These are phyloP conservation scores for Strigomonas oncopelti DNA, from an alignment of 208 protist species.

Conservation along the genomic window DNA sequence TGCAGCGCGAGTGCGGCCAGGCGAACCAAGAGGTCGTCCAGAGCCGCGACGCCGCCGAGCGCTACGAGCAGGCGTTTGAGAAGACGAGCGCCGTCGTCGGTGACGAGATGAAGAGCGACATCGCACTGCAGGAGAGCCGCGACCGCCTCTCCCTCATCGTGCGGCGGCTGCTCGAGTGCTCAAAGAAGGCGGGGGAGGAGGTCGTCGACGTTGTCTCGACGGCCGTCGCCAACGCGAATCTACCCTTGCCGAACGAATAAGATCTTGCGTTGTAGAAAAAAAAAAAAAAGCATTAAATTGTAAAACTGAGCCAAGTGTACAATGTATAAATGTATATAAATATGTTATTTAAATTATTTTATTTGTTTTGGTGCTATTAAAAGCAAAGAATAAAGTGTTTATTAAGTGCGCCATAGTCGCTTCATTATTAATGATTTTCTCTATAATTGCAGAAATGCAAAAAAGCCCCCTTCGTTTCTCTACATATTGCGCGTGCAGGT, in stretches of 20 bases:
- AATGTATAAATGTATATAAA: too few relatives aligned
- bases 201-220: slow-evolving; percentile 34
- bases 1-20: slow-evolving; percentile 38
- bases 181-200: slow-evolving; percentile 35
- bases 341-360: too few relatives aligned
- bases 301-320: not conserved
- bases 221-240: slow-evolving; percentile 25
- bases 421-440: too few relatives aligned
- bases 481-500: too few relatives aligned
- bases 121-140: slow-evolving; percentile 48
- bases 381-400: too few relatives aligned
- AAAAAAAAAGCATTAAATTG: not conserved
- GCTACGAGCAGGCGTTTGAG: slow-evolving; percentile 64
- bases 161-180: slow-evolving; percentile 37
- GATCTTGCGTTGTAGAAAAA: slow-evolving; percentile 1
- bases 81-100: slow-evolving; percentile 37
- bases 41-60: slow-evolving; percentile 45
- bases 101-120: slow-evolving; percentile 30
- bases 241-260: slow-evolving; percentile 17
- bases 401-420: too few relatives aligned
- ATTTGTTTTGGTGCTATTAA: slow-evolving; percentile 9
- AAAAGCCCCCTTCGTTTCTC: too few relatives aligned
- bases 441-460: too few relatives aligned
- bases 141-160: slow-evolving; percentile 38
- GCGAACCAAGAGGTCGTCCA: slow-evolving; percentile 34